Conservation (phyloP, 257 asterid genomes). For the Solanum medicagineum region DNA sequence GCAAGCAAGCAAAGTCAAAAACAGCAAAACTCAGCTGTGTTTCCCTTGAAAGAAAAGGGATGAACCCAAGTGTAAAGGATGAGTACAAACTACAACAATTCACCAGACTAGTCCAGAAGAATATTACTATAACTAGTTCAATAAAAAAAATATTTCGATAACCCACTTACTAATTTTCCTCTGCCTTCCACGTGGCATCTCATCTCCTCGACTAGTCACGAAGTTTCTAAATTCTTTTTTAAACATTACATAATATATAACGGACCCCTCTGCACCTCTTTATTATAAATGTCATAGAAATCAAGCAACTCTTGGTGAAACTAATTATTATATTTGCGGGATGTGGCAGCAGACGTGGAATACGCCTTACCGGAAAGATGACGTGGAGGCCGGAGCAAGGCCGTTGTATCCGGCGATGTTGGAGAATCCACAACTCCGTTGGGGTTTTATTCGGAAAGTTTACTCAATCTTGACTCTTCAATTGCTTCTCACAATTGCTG, state of each 20-base stretch:
- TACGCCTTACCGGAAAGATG: slow-evolving; percentile 22
- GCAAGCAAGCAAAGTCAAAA: not conserved
- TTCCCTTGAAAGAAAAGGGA: not conserved
- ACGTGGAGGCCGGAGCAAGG: slow-evolving; percentile 28
- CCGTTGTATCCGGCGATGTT: slow-evolving; percentile 41
- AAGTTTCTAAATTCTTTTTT: not conserved
- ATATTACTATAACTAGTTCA: not conserved
- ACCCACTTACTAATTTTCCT: not conserved
- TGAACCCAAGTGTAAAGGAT: no score
- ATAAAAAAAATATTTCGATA: not conserved
- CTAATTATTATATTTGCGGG: not conserved
- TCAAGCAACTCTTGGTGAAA: not conserved
- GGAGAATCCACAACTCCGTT: slow-evolving; percentile 42
- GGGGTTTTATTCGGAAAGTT: slow-evolving; percentile 52
- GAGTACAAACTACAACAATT: not conserved
- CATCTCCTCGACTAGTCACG: not conserved
- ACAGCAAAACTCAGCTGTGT: not conserved
- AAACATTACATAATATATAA: not conserved
- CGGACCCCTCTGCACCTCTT: not conserved
- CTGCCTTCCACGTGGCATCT: not conserved
- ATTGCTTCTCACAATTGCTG: slow-evolving; percentile 32
- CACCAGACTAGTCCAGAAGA: not conserved
- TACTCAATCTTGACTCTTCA: slow-evolving; percentile 35
- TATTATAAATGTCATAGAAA: not conserved
- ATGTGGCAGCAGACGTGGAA: slow-evolving; percentile 24